Percentiles rank a stretch among this genome's conserved stretches.
Evolutionary conservation across 2,329 filamentous ascomycete genomes (phyloP).

Genomic region (Botrytis hyacinthi): DNA sequence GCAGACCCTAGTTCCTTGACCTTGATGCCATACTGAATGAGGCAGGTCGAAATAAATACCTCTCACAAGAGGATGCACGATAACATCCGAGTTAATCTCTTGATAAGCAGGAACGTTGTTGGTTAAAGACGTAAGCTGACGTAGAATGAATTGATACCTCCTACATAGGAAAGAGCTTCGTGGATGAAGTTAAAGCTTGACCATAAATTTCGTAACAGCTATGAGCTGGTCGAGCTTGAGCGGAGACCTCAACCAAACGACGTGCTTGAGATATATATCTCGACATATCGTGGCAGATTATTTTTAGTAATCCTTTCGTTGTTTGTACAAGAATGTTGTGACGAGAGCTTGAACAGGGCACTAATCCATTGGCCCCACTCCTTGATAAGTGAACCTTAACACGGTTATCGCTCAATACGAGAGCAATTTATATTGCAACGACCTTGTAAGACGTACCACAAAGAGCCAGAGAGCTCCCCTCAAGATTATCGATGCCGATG

Average conservation of each 20-base stretch:
- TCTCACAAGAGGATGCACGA: not conserved
- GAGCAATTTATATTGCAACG: not conserved
- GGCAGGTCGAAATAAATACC: slow-evolving; percentile 1
- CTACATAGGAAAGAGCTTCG: slow-evolving; percentile 9
- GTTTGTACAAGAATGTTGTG: not conserved
- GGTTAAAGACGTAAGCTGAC: slow-evolving; percentile 5
- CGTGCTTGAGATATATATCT: slow-evolving; percentile 1
- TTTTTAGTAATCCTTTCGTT: not conserved
- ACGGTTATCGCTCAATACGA: not conserved
- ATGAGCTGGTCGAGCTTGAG: slow-evolving; percentile 9
- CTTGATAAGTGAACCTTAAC: not conserved
- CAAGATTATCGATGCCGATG: not conserved
- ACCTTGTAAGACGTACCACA: not conserved
- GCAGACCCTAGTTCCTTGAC: slow-evolving; percentile 13
- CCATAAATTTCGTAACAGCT: not conserved
- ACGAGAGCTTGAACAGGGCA: not conserved
- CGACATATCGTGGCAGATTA: not conserved
- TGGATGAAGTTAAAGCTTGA: not conserved
- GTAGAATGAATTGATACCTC: slow-evolving; percentile 11
- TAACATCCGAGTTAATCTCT: not conserved
- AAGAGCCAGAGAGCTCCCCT: not conserved
- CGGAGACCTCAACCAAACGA: not conserved
- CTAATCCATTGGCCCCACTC: not conserved
- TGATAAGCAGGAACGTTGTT: slow-evolving; percentile 5
- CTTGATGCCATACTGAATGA: slow-evolving; percentile 7